Evolutionary conservation across 2,329 filamentous ascomycete species (phyloP).

Genomic region (Stagonosporopsis rhizophila): DNA sequence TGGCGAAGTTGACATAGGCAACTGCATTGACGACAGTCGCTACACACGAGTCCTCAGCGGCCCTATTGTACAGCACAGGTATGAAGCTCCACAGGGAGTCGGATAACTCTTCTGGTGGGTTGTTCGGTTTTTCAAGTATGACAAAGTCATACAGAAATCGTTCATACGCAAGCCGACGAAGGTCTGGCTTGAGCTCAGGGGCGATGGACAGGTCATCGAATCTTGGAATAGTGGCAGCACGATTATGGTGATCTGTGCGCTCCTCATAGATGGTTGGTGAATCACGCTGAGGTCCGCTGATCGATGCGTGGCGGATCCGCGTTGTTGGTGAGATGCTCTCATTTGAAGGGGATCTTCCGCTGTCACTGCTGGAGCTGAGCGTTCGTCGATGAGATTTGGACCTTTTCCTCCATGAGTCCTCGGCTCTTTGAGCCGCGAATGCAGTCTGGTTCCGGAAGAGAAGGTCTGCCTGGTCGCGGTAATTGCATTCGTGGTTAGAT

Average conservation of each 20-base stretch:
- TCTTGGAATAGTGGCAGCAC: not conserved
- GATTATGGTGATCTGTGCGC: not conserved
- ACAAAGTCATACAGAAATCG: conserved; percentile 46
- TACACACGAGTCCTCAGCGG: conserved; percentile 33
- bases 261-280: not conserved
- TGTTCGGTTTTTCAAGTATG: conserved; percentile 25
- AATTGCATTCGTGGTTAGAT: conserved; percentile 38
- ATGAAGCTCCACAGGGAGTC: conserved; percentile 40
- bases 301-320: conserved; percentile 15
- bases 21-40: conserved; percentile 34
- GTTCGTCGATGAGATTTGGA: conserved; percentile 37
- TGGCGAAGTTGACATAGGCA: conserved; percentile 39
- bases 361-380: conserved; percentile 20
- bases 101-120: conserved; percentile 24
- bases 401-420: conserved; percentile 45
- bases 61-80: conserved; percentile 32
- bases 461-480: conserved; percentile 43
- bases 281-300: not conserved
- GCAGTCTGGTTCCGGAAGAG: conserved; percentile 46
- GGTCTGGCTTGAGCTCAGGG: conserved; percentile 22
- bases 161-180: conserved; percentile 37
- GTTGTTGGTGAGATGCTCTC: conserved; percentile 20
- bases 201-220: conserved; percentile 27
- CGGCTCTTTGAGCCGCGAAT: conserved; percentile 43
- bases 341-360: conserved; percentile 22